Base-by-base conservation (phyloP, 257 asterid species). In the Lycium barbarum region DNA sequence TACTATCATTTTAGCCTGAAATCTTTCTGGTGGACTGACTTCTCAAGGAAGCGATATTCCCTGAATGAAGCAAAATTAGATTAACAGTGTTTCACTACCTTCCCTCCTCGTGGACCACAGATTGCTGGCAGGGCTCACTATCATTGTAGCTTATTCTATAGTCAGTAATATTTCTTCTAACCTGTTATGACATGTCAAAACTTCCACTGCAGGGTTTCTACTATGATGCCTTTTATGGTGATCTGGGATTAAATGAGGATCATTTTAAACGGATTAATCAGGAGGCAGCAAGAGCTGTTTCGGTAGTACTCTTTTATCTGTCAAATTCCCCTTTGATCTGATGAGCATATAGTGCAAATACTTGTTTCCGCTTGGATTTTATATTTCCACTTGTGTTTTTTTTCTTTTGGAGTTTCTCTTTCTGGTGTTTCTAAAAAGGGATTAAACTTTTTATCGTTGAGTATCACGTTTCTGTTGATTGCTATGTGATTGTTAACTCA, bases 151-250 rank as follows among this genome's bases (percentile, higher is more conserved):
- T 83, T 38, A 38, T 15, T 54, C 38, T 74, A 20, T 71, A 73
- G 38, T 26, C 49, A 33, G 82, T 78, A 2, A 33, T 53, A 78
- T 78, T 53, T 0, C 82, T 13, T n/a, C 86, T 83, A 40, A 76
- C 49, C 20, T 84, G 55, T 85, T 67, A 67, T 83, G 87, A 82
- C 83, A 73, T 82, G 85, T 82, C 71, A 81, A 63, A 81, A 51
- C 63, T 88, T 66, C 84, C 66, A 83, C 70, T 89, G 84, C 93
- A 95, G 99, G 99, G 99, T 20, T 97, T 97, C 86, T 97, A 93
- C 88, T 97, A 97, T 87, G 99, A 97, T 91, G 99, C 96, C 57
- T 95, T 94, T 86, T 97, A 97, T 91, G 98, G 93, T 57, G 98
- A 95, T 47, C 88, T 97, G 87, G 97, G 99, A 79, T 87, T 97